Evolutionary conservation across 768 basidiomycete species (phyloP).

Genomic region (Guyanaporus albipodus): DNA sequence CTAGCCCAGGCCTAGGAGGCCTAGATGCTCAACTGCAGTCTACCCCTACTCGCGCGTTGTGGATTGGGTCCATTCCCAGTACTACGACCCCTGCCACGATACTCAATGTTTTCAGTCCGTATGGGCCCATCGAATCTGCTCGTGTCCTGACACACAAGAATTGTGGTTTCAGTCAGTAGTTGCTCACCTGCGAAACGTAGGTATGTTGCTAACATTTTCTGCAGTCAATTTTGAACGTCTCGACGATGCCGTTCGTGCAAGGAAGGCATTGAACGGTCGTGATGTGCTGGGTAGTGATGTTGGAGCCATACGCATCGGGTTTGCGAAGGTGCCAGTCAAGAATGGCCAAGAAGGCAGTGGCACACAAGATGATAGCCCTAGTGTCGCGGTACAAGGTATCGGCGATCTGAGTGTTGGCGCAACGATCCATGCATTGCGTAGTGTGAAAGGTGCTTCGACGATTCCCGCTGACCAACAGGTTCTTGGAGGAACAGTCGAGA

Average conservation of each 20-base stretch:
- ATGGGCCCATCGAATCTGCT: slow-evolving; percentile 96
- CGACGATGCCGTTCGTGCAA: slow-evolving; percentile 93
- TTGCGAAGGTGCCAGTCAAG: slow-evolving; percentile 94
- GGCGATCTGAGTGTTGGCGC: slow-evolving; percentile 84
- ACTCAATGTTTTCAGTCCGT: slow-evolving; percentile 93
- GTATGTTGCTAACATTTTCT: slow-evolving; percentile 6
- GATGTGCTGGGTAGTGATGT: slow-evolving; percentile 96
- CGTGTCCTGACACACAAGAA: slow-evolving; percentile 96
- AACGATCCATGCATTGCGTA: slow-evolving; percentile 81
- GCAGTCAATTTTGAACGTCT: slow-evolving; percentile 94
- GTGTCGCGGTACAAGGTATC: slow-evolving; percentile 71
- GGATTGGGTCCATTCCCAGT: slow-evolving; percentile 97
- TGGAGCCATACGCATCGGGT: slow-evolving; percentile 94
- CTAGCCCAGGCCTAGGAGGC: slow-evolving; percentile 54
- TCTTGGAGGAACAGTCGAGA: slow-evolving; percentile 87
- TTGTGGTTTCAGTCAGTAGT: slow-evolving; percentile 77
- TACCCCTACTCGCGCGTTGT: slow-evolving; percentile 90
- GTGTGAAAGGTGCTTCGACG: slow-evolving; percentile 87
- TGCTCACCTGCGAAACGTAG: background rate
- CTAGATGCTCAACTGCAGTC: slow-evolving; percentile 87
- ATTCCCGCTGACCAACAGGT: slow-evolving; percentile 94
- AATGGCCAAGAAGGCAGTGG: slow-evolving; percentile 63
- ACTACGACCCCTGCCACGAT: slow-evolving; percentile 94
- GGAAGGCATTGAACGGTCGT: slow-evolving; percentile 92
- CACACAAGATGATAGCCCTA: slow-evolving; percentile 58